phyloP scores from a whole-genome alignment of 257 asterid genomes.

The Solanum etuberosum region DNA sequence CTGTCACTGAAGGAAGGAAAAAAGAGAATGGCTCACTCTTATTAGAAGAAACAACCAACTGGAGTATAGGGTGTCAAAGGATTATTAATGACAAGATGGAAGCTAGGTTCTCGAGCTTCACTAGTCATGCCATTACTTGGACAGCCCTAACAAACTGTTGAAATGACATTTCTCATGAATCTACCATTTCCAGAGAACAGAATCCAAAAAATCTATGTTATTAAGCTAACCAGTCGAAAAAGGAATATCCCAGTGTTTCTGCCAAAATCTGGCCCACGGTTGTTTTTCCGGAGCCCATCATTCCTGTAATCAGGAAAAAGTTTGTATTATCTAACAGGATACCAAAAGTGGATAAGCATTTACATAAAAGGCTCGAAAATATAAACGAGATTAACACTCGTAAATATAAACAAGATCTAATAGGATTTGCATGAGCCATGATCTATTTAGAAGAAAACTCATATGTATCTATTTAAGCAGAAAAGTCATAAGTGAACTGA shows the following conservation, averaged over 20 bases:
- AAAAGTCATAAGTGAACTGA: constrained; percentile 22
- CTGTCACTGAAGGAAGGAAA: constrained; percentile 46
- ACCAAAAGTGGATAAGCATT: background rate
- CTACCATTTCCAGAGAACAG: background rate
- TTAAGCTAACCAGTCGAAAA: constrained; percentile 68
- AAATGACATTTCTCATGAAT: background rate
- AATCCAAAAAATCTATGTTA: background rate
- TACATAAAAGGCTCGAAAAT: background rate
- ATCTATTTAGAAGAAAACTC: background rate
- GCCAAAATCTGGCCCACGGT: constrained; percentile 84
- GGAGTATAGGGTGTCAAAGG: background rate
- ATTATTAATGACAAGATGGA: background rate
- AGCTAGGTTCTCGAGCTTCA: background rate
- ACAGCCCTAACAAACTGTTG: background rate
- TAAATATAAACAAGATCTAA: background rate
- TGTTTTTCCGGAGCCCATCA: constrained; percentile 99
- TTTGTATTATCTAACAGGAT: background rate
- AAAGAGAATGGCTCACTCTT: background rate
- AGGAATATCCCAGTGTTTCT: constrained; percentile 70
- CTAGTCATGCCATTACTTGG: background rate
- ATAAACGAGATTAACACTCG: background rate
- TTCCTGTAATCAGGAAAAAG: constrained; percentile 35
- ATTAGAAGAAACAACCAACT: background rate
- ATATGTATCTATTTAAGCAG: background rate
- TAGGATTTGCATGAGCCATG: background rate